Evolutionary conservation across 2,329 filamentous ascomycete genomes (phyloP), one percentile per base, ranked within the genome.

Genomic region (Hymenoscyphus occultus): DNA sequence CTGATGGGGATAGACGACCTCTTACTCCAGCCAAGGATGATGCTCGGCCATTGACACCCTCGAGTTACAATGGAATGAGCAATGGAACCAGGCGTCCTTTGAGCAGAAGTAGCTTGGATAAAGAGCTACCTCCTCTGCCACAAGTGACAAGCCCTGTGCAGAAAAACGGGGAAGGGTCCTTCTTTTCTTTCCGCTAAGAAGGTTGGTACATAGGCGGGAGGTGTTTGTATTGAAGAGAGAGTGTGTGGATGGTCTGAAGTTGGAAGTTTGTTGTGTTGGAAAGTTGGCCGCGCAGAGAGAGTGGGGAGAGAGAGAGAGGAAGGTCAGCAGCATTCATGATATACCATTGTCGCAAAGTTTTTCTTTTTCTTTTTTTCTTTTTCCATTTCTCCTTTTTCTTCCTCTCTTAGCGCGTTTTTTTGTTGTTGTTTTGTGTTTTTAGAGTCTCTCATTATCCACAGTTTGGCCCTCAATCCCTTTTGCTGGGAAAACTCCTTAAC

Each of bases 81-180:
- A 51, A 61, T 48, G 62, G 58, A 10, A 45, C 65, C 45, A 66
- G 56, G 63, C 64, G 39, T 40, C 66, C 63, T 66, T 71, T 85
- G 65, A 84, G 83, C 74, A 81, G 81, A 58, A 82, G 85, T 51
- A 87, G 85, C 68, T 76, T 88, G 56, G 83, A 88, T 69, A 89
- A 89, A 76, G 80, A 81, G 12, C 74, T 88, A 58, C 86, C 86
- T 6, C 83, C 85, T 2, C 74, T 89, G 56, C 86, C 86, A 22
- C 60, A 35, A 56, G 61, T 62, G 4, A 31, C 57, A n/a, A 70
- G 64, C 56, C 66, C 66, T 2, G 59, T 28, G 13, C 65, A 69
- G 54, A 68, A 68, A 66, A 64, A 28, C 9, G 39, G 64, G 56
- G 35, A 62, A 28, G 61, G 58, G 22, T 64, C 51, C 7, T 59